phyloP scores from a whole-genome alignment of 2,329 filamentous ascomycete species.

The Aspergillus sp. region DNA sequence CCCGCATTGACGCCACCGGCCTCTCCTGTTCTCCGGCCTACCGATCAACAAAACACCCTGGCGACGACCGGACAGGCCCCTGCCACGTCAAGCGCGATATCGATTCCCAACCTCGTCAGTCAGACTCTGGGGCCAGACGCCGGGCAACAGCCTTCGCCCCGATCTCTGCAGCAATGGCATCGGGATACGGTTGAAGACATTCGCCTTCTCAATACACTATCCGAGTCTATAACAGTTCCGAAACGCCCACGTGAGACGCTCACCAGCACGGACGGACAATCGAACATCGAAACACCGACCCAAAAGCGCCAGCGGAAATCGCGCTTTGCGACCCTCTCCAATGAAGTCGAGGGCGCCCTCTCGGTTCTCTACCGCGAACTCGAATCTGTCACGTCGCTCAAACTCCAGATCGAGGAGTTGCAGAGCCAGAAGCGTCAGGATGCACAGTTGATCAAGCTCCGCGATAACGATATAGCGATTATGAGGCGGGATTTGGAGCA shows the following conservation, averaged over 20 bases:
- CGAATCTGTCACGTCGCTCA: not conserved
- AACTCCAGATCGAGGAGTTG: not conserved
- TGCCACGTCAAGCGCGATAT: not conserved
- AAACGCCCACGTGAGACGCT: too few relatives aligned
- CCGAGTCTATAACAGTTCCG: too few relatives aligned
- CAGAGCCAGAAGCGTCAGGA: not conserved
- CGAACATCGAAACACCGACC: not conserved
- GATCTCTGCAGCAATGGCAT: too few relatives aligned
- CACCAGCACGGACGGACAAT: too few relatives aligned
- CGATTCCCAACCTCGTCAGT: not conserved
- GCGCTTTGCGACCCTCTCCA: not conserved
- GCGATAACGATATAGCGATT: conserved; percentile 2
- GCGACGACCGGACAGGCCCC: not conserved
- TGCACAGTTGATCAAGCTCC: conserved; percentile 2
- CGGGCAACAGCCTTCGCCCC: too few relatives aligned
- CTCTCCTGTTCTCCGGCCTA: not conserved
- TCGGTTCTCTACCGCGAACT: conserved; percentile 12
- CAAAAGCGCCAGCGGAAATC: not conserved
- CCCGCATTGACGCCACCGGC: not conserved
- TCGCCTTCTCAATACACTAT: too few relatives aligned
- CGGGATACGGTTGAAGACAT: too few relatives aligned
- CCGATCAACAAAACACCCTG: accelerated
- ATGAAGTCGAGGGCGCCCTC: conserved; percentile 8
- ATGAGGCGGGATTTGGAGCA: conserved; percentile 2
- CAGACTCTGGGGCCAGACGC: too few relatives aligned